phyloP scores from a whole-genome alignment of 495 filamentous ascomycete genomes.

The Penicillium diatomitis region DNA sequence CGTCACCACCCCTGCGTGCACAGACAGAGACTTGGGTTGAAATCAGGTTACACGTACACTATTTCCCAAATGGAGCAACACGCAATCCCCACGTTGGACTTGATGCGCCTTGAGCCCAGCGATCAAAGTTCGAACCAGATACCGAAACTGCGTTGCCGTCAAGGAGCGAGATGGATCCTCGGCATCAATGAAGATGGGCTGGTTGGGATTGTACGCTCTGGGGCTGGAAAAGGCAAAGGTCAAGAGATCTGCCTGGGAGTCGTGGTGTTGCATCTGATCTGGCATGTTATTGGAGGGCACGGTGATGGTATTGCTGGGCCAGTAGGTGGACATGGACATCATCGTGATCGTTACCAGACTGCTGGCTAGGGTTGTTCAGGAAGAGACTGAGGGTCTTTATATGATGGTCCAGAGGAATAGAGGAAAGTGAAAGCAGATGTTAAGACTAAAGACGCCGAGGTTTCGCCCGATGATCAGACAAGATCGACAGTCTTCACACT shows the following conservation, averaged over 20 bases:
- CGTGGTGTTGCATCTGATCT: slow-evolving; percentile 13
- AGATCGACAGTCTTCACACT: too few species aligned
- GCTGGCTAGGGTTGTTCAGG: too few species aligned
- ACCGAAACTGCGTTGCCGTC: slow-evolving; percentile 40
- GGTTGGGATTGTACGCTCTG: slow-evolving; percentile 24
- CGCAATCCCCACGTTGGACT: slow-evolving; percentile 47
- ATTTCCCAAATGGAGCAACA: slow-evolving; percentile 54
- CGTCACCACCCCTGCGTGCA: too few species aligned
- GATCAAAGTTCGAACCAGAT: slow-evolving; percentile 41
- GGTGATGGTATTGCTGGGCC: slow-evolving; percentile 14
- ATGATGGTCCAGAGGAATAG: too few species aligned
- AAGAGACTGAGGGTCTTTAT: too few species aligned
- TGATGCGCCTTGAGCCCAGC: slow-evolving; percentile 47
- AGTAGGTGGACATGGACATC: too few species aligned
- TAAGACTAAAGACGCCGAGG: too few species aligned
- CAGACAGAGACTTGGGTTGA: neutral
- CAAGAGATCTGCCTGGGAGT: slow-evolving; percentile 32
- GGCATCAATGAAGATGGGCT: slow-evolving; percentile 49
- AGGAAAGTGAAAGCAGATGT: neutral
- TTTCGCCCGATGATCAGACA: too few species aligned
- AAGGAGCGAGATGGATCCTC: slow-evolving; percentile 45
- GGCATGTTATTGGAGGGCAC: slow-evolving; percentile 6
- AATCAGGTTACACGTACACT: slow-evolving; percentile 30
- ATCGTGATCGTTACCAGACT: slow-evolving; percentile 10
- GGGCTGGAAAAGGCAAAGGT: slow-evolving; percentile 32